A percentile compares a stretch with the other conserved stretches of the same genome.
Evolutionary conservation across 2,329 filamentous ascomycete genomes (phyloP).

Genomic region (Cladophialophora exuberans): DNA sequence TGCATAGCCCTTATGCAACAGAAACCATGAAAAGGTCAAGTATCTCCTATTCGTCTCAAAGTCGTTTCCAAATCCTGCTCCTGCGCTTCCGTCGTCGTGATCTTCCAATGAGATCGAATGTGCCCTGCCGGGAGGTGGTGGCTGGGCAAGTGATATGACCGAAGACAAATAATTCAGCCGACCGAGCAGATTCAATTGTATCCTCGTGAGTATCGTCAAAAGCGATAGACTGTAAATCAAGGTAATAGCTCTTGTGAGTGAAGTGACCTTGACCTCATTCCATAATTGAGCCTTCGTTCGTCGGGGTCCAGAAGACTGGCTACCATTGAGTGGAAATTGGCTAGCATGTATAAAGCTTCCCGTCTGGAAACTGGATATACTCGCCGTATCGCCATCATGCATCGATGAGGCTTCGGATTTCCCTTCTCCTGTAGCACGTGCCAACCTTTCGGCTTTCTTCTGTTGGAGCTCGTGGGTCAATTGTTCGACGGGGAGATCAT

Average conservation of each 20-base stretch:
- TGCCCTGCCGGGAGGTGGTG: slow-evolving; percentile 57
- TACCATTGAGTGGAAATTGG: slow-evolving; percentile 62
- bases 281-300: slow-evolving; percentile 92
- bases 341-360: slow-evolving; percentile 84
- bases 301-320: slow-evolving; percentile 48
- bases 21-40: slow-evolving; percentile 96
- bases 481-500: slow-evolving; percentile 85
- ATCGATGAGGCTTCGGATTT: slow-evolving; percentile 67
- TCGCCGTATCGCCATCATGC: slow-evolving; percentile 81
- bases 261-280: slow-evolving; percentile 94
- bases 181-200: slow-evolving; percentile 95
- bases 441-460: slow-evolving; percentile 74
- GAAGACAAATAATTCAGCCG: slow-evolving; percentile 94
- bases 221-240: slow-evolving; percentile 89
- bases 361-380: slow-evolving; percentile 74
- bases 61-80: slow-evolving; percentile 79
- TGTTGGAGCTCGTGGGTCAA: slow-evolving; percentile 93
- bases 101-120: slow-evolving; percentile 80
- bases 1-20: slow-evolving; percentile 87
- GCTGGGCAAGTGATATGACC: slow-evolving; percentile 86
- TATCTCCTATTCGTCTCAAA: slow-evolving; percentile 96
- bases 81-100: slow-evolving; percentile 86
- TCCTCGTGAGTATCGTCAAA: slow-evolving; percentile 86
- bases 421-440: slow-evolving; percentile 53
- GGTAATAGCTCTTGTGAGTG: slow-evolving; percentile 87